Evolutionary conservation across 2,329 filamentous ascomycete genomes (phyloP).

Genomic region (Stagonosporopsis tanaceti): DNA sequence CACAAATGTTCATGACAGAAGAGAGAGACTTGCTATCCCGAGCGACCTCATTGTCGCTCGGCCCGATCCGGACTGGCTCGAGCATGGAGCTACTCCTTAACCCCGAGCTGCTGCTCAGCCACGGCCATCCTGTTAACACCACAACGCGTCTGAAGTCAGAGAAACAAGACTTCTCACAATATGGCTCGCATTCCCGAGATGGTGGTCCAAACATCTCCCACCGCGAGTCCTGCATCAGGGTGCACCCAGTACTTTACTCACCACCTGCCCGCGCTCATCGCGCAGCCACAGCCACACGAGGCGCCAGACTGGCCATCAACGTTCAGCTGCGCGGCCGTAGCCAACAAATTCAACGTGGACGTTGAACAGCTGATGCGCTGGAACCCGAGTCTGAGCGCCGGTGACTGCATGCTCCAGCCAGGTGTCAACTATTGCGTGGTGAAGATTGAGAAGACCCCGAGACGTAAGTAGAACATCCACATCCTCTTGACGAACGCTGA

Average conservation of each 20-base stretch:
- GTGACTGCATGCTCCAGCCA: background rate
- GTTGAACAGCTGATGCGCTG: background rate
- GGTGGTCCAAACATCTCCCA: background rate
- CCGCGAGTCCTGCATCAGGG: background rate
- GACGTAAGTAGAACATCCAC: background rate
- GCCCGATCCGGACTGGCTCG: background rate
- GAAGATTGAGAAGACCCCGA: background rate
- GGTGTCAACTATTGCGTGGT: constrained; percentile 6
- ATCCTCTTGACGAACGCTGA: background rate
- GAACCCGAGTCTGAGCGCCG: constrained; percentile 6
- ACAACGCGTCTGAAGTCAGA: background rate
- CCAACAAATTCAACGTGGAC: background rate
- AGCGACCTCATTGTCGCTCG: background rate
- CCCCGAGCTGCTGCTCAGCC: background rate
- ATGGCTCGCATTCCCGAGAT: background rate
- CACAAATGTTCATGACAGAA: background rate
- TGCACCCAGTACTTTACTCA: constrained; percentile 7
- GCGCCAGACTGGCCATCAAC: background rate
- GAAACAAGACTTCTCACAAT: background rate
- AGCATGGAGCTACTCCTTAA: constrained; percentile 6
- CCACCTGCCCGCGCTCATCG: background rate
- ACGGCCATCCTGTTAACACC: background rate
- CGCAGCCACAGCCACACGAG: background rate
- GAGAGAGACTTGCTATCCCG: background rate
- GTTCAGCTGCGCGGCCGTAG: background rate